Base-by-base conservation (phyloP, 768 basidiomycete genomes). In the Lepiota brunneoincarnata region DNA sequence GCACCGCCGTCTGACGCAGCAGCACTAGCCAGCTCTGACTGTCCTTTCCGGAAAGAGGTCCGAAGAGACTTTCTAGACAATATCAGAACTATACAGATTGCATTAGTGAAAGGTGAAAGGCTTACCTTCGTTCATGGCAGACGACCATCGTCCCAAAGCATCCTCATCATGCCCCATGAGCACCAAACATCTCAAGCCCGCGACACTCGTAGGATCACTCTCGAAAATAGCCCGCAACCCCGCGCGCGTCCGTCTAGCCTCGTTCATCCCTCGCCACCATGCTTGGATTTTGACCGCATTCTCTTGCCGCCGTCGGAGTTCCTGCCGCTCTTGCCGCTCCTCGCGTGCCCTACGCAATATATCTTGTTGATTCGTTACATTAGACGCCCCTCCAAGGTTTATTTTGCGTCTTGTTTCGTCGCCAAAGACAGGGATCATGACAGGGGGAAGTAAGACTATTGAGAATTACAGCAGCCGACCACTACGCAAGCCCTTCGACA, bases 311-410 rank as follows among this genome's bases (percentile, higher is more conserved):
- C 73, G 75, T 57, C 83, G 81, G 18, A 71, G 70, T 48, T 81
- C 79, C 24, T 76, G 69, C 26, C 90, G 76, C 61, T 87, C 83
- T 28, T 73, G 68, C 31, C 89, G 72, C 49, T 78, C 77, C 17
- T 77, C 76, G 59, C 81, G 85, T 17, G 85, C 89, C 49, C 79
- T 74, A 60, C 80, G 76, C 44, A 91, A 71, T 62, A 93, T 78
- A 34, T 78, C 70, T 12, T 76, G 68, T 38, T 84, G 79, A 0
- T 81, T 78, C 5, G 81, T 62, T 2, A 74, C 76, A 17, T 77
- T 66, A 0, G 74, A 77, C 1, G 79, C 67, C 2, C 91, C 91
- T 14, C 91, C 91, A 17, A 92, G 78, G 64, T 92, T 91, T 59
- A 92, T 92, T 60, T 79, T 76, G 40, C 85, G 79, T 51, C 82